These are phyloP conservation scores for Phoenix roebelenii DNA, from an alignment of 176 grass and related monocot species.

Conservation along the genomic window DNA sequence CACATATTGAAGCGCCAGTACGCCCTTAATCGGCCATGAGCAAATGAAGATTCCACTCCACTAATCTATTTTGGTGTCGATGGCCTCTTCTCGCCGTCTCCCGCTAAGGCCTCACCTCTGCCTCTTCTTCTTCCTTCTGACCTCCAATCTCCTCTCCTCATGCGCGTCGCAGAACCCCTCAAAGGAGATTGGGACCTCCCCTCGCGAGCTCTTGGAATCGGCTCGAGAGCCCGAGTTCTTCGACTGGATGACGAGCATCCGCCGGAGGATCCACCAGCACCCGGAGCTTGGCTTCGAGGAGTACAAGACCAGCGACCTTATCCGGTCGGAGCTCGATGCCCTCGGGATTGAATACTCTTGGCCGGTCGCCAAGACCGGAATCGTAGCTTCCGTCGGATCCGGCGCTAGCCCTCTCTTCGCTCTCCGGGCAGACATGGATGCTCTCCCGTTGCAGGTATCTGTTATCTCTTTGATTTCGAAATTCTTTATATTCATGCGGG, in stretches of 20 bases:
- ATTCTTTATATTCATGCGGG: not conserved
- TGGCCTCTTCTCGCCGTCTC: not conserved
- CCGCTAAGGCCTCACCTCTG: too few species aligned
- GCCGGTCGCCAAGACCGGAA: slow-evolving; percentile 59
- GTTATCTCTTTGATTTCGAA: too few species aligned
- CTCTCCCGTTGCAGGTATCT: slow-evolving; percentile 63
- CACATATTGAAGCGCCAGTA: too few species aligned
- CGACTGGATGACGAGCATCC: slow-evolving; percentile 36
- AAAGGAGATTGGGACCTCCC: not conserved
- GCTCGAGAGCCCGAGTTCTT: slow-evolving; percentile 49
- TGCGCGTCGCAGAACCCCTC: not conserved
- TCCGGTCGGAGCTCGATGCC: slow-evolving; percentile 57
- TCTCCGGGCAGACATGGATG: slow-evolving; percentile 88
- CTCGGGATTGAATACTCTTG: slow-evolving; percentile 47
- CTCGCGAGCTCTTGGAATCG: slow-evolving; percentile 29
- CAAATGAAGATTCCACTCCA: too few species aligned
- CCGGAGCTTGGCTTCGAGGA: slow-evolving; percentile 83
- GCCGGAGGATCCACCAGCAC: slow-evolving; percentile 59
- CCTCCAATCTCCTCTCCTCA: not conserved
- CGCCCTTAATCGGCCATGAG: too few species aligned
- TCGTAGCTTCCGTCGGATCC: slow-evolving; percentile 34
- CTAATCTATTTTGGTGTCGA: too few species aligned
- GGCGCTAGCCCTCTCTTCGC: slow-evolving; percentile 42
- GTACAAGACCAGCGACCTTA: slow-evolving; percentile 51
- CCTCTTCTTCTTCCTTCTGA: not conserved